Base-by-base conservation (phyloP, 2,329 filamentous ascomycete species). In the Aulographum hederae region DNA sequence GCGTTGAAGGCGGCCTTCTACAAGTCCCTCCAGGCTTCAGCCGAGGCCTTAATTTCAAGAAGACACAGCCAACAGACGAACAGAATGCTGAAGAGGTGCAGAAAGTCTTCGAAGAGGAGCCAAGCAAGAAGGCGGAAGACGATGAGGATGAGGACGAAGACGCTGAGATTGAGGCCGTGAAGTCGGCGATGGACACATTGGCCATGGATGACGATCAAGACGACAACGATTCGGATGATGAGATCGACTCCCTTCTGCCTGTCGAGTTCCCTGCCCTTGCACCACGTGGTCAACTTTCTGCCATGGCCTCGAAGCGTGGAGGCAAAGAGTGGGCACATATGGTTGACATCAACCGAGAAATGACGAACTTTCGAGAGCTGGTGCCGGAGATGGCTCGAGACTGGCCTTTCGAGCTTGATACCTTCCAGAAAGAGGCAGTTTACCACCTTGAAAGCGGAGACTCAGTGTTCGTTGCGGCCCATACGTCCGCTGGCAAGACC, bases 321-420 rank as follows among this genome's bases (percentile, higher is more conserved):
- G 78, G 79, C 5, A 76, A 70, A 44, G 82, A 95, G 57, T 98
- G 89, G 86, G 89, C 89, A 32, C 89, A 98, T 55, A 92, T 98
- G 73, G 86, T 98, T 2, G 86, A 98, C 50, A 77, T 95, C 43
- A 85, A 86, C 45, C 72, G 82, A 37, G 80, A 86, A 32, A 91
- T 95, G 45, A 65, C 79, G n/a, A 95, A 95, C 48, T 95, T 98
- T 53, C 65, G 68, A 36, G 86, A 94, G 38, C 62, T 98, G 23
- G 85, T 98, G 5, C 89, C 89, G 0, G 80, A 95, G 37, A 94
- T 95, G 84, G 89, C 89, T 2, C 70, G 78, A 40, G 78, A 91
- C 39, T 98, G 85, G 80, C 85, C 86, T 0, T 98, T 98, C 42
- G 89, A 98, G 52, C 70, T 95, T 21, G 89, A 98, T 45, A 93